These are phyloP conservation scores for Fusarium acutatum DNA, from an alignment of 2,329 filamentous ascomycete genomes.

Conservation along the genomic window DNA sequence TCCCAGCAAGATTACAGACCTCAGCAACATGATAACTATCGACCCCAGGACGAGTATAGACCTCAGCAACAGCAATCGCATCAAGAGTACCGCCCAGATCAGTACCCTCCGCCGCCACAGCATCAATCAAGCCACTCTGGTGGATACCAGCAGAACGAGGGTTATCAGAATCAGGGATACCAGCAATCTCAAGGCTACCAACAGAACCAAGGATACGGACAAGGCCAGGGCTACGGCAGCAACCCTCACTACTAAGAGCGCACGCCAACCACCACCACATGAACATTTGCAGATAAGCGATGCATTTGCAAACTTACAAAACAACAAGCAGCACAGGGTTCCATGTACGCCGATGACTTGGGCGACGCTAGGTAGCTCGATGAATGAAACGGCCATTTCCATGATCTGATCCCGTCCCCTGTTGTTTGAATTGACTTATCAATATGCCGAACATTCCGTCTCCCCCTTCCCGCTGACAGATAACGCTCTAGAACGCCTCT, in stretches of 20 bases:
- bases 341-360: background rate
- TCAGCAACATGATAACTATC: constrained; percentile 6
- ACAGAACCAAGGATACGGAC: background rate
- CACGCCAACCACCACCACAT: background rate
- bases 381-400: background rate
- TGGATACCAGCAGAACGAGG: constrained; percentile 33
- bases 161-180: constrained; percentile 13
- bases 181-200: constrained; percentile 7
- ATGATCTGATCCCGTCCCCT: background rate
- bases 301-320: background rate
- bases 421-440: background rate
- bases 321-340: background rate
- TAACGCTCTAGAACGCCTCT: background rate
- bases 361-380: background rate
- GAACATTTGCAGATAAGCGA: background rate
- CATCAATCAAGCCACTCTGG: constrained; percentile 24
- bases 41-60: constrained; percentile 15
- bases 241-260: background rate
- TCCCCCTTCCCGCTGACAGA: background rate
- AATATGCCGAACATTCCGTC: background rate
- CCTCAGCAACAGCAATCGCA: constrained; percentile 26
- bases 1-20: constrained; percentile 14
- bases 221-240: constrained; percentile 2
- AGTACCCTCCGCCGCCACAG: constrained; percentile 22
- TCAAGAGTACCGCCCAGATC: constrained; percentile 37